A percentile compares a stretch with the other conserved stretches of the same genome.
Evolutionary conservation across 805 yeast species (phyloP).

Genomic region (Yueomyces sinensis): DNA sequence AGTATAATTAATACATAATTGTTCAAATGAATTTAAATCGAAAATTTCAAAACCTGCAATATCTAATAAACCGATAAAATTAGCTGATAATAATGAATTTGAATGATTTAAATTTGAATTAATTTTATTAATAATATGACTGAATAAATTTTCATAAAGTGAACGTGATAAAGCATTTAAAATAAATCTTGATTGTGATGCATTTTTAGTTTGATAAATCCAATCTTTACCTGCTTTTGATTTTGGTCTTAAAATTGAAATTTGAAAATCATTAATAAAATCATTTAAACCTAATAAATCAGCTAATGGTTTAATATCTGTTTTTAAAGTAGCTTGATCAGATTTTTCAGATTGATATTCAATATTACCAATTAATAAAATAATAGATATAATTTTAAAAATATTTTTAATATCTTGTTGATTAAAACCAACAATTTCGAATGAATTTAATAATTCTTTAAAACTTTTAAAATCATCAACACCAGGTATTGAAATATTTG

Average conservation of each 20-base stretch:
- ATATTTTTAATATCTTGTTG: slow-evolving; percentile 41
- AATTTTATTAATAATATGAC: slow-evolving; percentile 59
- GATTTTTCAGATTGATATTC: slow-evolving; percentile 52
- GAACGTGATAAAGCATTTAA: slow-evolving; percentile 83
- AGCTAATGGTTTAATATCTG: slow-evolving; percentile 30
- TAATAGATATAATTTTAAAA: slow-evolving; percentile 55
- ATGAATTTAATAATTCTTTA: slow-evolving; percentile 46
- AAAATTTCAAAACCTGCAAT: slow-evolving; percentile 97
- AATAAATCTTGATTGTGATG: slow-evolving; percentile 66
- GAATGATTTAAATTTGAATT: slow-evolving; percentile 47
- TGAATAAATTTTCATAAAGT: slow-evolving; percentile 74
- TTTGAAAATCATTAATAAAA: slow-evolving; percentile 35
- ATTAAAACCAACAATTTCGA: slow-evolving; percentile 60
- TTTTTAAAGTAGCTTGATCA: slow-evolving; percentile 61
- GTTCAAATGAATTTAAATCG: slow-evolving; percentile 88
- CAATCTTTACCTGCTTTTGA: slow-evolving; percentile 86
- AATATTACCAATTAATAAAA: slow-evolving; percentile 78
- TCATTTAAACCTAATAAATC: slow-evolving; percentile 47
- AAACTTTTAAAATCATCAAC: slow-evolving; percentile 60
- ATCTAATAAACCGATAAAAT: slow-evolving; percentile 87
- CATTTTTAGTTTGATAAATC: slow-evolving; percentile 66
- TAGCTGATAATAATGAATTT: slow-evolving; percentile 24
- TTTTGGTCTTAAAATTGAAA: slow-evolving; percentile 58
- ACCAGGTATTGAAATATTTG: slow-evolving; percentile 50
- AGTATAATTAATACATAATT: slow-evolving; percentile 92